phyloP scores from a whole-genome alignment of 371 early-diverging fungal genomes.

The Rhizopus microsporus region DNA sequence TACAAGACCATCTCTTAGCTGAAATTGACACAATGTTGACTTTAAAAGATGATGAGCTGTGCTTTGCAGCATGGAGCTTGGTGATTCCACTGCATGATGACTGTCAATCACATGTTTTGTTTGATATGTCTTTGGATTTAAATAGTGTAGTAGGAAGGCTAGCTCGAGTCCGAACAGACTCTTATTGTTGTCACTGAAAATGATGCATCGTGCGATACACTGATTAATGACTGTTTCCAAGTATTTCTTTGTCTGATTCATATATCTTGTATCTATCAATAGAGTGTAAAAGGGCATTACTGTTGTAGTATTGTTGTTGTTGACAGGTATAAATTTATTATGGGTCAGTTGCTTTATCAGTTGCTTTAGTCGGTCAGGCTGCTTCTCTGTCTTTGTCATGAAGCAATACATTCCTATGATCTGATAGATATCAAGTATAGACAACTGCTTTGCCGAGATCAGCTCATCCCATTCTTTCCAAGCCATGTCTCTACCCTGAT shows the following conservation, averaged over 20 bases:
- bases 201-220: constrained; percentile 26
- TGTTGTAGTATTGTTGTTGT: neutral
- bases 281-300: constrained; percentile 27
- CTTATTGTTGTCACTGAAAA: constrained; percentile 12
- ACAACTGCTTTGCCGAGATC: constrained; percentile 1
- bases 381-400: constrained; percentile 7
- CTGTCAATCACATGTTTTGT: constrained; percentile 20
- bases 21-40: constrained; percentile 20
- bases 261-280: constrained; percentile 35
- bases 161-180: constrained; percentile 52
- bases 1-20: constrained; percentile 32
- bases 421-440: constrained; percentile 23
- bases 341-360: constrained; percentile 21
- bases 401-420: constrained; percentile 32
- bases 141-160: constrained; percentile 46
- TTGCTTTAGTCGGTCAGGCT: constrained; percentile 6
- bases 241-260: constrained; percentile 21
- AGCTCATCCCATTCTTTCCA: constrained; percentile 34
- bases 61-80: constrained; percentile 17
- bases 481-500: constrained; percentile 10
- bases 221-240: constrained; percentile 24
- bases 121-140: constrained; percentile 52
- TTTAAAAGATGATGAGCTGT: constrained; percentile 14
- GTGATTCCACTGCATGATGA: constrained; percentile 20
- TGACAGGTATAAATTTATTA: constrained; percentile 16